Evolutionary conservation across 495 filamentous ascomycete species (phyloP).

Genomic region (Apodospora peruviana): DNA sequence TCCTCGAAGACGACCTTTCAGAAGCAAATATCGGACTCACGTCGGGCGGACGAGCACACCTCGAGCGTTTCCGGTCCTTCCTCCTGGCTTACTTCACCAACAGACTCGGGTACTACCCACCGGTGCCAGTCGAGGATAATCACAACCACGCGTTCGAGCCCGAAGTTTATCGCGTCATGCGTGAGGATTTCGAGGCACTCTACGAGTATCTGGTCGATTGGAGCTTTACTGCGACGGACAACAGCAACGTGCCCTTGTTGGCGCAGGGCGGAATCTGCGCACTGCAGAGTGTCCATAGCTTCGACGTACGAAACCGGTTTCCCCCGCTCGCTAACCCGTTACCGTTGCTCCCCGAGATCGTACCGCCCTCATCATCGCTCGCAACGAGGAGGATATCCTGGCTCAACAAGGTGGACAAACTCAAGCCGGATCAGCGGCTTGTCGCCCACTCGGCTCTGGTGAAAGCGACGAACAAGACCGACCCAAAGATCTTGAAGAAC

Average conservation of each 20-base stretch:
- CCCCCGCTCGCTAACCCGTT: constrained; percentile 50
- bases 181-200: constrained; percentile 54
- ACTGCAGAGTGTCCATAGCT: constrained; percentile 51
- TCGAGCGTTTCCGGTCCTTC: constrained; percentile 59
- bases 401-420: constrained; percentile 25
- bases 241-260: constrained; percentile 29
- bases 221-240: constrained; percentile 34
- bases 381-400: constrained; percentile 21
- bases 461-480: constrained; percentile 35
- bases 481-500: constrained; percentile 24
- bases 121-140: constrained; percentile 28
- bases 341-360: constrained; percentile 49
- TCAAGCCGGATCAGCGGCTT: constrained; percentile 29
- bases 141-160: constrained; percentile 42
- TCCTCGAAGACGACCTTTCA: constrained; percentile 57
- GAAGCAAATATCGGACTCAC: constrained; percentile 49
- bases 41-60: constrained; percentile 48
- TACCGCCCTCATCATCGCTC: constrained; percentile 3
- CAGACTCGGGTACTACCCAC: constrained; percentile 62
- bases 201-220: constrained; percentile 58
- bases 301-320: constrained; percentile 52
- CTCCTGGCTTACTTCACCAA: constrained; percentile 53
- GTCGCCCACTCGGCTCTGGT: constrained; percentile 30
- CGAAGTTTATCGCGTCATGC: constrained; percentile 49
- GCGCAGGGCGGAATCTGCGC: constrained; percentile 55